These are phyloP conservation scores for Pythium aphanidermatum DNA, from an alignment of 352 stramenopile genomes.

Conservation along the genomic window DNA sequence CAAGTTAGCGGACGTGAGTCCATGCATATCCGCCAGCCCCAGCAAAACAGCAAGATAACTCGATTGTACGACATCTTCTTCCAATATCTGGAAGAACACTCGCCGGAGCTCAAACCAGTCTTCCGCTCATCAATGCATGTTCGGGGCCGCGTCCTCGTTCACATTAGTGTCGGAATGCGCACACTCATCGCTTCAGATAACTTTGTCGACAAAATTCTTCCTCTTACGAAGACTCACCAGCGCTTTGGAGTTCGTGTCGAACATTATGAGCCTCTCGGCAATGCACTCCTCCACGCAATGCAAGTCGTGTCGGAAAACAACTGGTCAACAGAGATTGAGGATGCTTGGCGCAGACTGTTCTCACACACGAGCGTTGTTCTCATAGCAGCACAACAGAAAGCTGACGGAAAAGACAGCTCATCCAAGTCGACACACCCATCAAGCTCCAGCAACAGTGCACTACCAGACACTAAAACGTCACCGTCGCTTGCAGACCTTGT, in stretches of 20 bases:
- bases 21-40: slow-evolving; percentile 22
- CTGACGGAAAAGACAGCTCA: not conserved
- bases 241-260: slow-evolving; percentile 45
- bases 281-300: slow-evolving; percentile 35
- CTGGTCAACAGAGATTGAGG: slow-evolving; percentile 32
- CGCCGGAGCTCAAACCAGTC: slow-evolving; percentile 40
- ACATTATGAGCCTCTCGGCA: slow-evolving; percentile 33
- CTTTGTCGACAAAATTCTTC: slow-evolving; percentile 28
- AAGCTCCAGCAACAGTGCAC: not conserved
- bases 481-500: slow-evolving; percentile 1
- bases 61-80: slow-evolving; percentile 52
- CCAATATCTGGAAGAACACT: slow-evolving; percentile 34
- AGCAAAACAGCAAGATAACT: slow-evolving; percentile 21
- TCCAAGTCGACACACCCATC: slow-evolving; percentile 14
- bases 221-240: slow-evolving; percentile 40
- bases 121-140: slow-evolving; percentile 50
- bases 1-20: slow-evolving; percentile 18
- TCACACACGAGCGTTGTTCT: slow-evolving; percentile 40
- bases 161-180: slow-evolving; percentile 52
- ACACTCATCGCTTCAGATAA: slow-evolving; percentile 30
- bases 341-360: slow-evolving; percentile 36
- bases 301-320: slow-evolving; percentile 27
- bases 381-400: slow-evolving; percentile 29
- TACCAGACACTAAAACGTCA: not conserved
- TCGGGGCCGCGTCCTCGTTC: slow-evolving; percentile 35